Percentiles rank a stretch among this genome's conserved stretches.
Evolutionary conservation across 495 filamentous ascomycete genomes (phyloP).

Genomic region (Hypomontagnella monticulosa): DNA sequence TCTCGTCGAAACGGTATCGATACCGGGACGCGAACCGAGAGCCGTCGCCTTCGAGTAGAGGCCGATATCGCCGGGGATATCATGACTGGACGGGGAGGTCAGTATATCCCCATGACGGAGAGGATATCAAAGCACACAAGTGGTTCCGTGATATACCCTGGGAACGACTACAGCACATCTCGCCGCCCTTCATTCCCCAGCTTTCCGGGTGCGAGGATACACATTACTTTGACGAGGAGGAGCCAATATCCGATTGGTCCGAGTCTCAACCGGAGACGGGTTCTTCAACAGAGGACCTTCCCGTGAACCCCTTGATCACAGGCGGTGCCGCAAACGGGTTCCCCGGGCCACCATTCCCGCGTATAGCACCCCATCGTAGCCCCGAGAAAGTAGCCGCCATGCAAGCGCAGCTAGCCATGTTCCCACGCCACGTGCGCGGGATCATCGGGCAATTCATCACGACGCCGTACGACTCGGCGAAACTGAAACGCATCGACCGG

Average conservation of each 20-base stretch:
- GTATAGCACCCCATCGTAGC: constrained; percentile 14
- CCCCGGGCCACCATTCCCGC: neutral
- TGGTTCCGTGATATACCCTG: constrained; percentile 76
- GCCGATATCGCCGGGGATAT: constrained; percentile 28
- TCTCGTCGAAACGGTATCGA: constrained; percentile 76
- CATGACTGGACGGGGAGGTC: constrained; percentile 59
- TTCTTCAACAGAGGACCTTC: constrained; percentile 29
- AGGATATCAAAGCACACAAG: constrained; percentile 78
- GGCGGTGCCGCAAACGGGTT: constrained; percentile 20
- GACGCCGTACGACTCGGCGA: constrained; percentile 54
- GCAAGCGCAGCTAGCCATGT: constrained; percentile 47
- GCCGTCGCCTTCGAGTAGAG: constrained; percentile 23
- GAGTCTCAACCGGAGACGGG: constrained; percentile 46
- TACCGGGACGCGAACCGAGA: constrained; percentile 40
- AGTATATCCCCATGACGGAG: constrained; percentile 82
- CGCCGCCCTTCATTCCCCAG: constrained; percentile 79
- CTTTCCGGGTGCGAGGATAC: constrained; percentile 80
- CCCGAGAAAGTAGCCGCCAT: constrained; percentile 40
- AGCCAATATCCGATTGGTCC: constrained; percentile 67
- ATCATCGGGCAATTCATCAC: constrained; percentile 53
- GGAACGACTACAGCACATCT: constrained; percentile 70
- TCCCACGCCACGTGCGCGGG: constrained; percentile 51
- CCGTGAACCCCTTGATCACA: constrained; percentile 30
- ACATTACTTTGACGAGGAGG: constrained; percentile 87
- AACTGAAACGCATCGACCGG: constrained; percentile 55